Base-by-base conservation (phyloP, 2,329 filamentous ascomycete species). In the Aspergillus texensis region DNA sequence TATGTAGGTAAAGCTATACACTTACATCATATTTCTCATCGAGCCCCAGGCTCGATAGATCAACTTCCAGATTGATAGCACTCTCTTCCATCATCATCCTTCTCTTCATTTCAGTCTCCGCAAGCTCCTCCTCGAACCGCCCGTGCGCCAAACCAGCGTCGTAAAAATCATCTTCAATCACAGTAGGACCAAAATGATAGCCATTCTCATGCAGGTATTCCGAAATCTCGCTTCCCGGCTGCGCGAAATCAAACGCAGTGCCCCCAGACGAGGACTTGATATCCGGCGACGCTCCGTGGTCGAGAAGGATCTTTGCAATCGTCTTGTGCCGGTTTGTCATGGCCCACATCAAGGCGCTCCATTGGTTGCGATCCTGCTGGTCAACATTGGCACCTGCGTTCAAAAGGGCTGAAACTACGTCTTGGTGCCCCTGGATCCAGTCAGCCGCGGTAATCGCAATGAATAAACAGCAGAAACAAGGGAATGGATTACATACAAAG, bases 301-400 rank as follows among this genome's bases (percentile, higher is more conserved):
- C 94, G 39, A 99, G 86, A 19, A 99, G 82, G 12, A 93, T 84
- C 79, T 98, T 98, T 41, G 94, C 94, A 69, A 99, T 99, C 55
- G 89, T 89, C 80, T 98, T 98, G 80, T 99, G 95, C 62, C 94
- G 85, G 78, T 99, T 99, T 61, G 95, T 99, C 92, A 98, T 98
- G 57, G 95, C 94, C 95, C 95, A 99, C 94, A 99, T 99, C 65
- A 99, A 84, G 16, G 95, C 92, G 72, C 92, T 98, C 95, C 95
- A 99, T 74, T 96, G 91, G 75, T 98, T 98, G 67, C 90, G 91
- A 76, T 99, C 95, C 78, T 98, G 94, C 72, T 90, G 90, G 80
- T 99, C 93, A 58, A 98, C 93, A 71, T 93, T 87, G 45, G 91
- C 94, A 28, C 94, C 94, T 11, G 93, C 92, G 63, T 93, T 87